Base-by-base conservation (phyloP, 768 basidiomycete species). In the Russula virescens region DNA sequence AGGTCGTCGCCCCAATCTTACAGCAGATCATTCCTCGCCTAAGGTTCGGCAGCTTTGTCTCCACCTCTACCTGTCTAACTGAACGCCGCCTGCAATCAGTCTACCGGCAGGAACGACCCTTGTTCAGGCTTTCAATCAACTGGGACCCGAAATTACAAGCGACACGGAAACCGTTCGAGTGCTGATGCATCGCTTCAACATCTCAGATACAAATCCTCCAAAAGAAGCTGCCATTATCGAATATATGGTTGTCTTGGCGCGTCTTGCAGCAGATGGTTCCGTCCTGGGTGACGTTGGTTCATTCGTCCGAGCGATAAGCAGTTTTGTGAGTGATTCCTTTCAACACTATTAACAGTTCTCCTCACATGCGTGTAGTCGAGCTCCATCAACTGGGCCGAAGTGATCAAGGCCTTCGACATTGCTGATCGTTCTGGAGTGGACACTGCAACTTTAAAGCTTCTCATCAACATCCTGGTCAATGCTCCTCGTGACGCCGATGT, bases 321-420 rank as follows among this genome's bases (percentile, higher is more conserved):
- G 83, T 73, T 84, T 89, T 66, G 91, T 93, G 72, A 76, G 88
- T 82, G 23, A 34, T 21, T 43, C 50, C 34, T 49, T 50, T 54
- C 11, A 6, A 13, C 3, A 16, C 51, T 34, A 26, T 35, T 42
- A 34, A 25, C 69, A 63, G 59, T 70, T 52, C 38, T 67, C 23
- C 52, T 64, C n/a, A 68, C 19, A 28, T 64, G 54, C 64, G 55
- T 64, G 21, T 62, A 93, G 91, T 81, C 83, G 68, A 80, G 79
- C 55, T 76, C 78, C 31, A 73, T 95, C 58, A 83, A 90, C 69
- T 96, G 93, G 91, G 80, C 91, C 35, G 83, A 78, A 60, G 84
- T 93, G 64, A 86, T 98, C 71, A 84, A 85, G 66, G 83, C 89
- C 4, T 96, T 96, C 70, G 96, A 98, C 78, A 81, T 85, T 74